Evolutionary conservation across 1,284 basidiomycete genomes (phyloP), one percentile per base, ranked within the genome.

Genomic region (Naganishia sp.): DNA sequence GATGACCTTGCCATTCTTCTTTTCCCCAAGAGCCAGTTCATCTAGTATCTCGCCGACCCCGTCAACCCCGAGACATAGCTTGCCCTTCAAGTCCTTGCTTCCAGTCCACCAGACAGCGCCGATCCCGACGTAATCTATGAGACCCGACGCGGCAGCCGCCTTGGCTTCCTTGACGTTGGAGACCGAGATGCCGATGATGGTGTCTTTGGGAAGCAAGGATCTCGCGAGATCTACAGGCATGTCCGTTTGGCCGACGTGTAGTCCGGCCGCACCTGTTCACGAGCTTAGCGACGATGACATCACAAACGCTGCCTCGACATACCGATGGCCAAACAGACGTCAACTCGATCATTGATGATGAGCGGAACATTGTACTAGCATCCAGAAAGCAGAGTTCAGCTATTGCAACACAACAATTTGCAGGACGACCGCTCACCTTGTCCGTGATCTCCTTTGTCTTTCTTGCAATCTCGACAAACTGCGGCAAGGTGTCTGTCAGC

Each of bases 171-270:
- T 82, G n/a, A 83, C 70, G 11, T 84, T 88, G 71, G 89, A 87
- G 72, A 90, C 90, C 21, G 89, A 90, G 18, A 94, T 83, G 1
- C 94, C 94, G 49, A 98, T 86, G 69, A 96, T 84, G 0, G 88
- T 82, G 21, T 84, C 84, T 0, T 83, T 75, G 0, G 91, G 91
- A 0, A 97, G 82, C 6, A 94, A 81, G 18, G 76, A 75, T 39
- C 90, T 86, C 0, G 90, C 93, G 33, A 87, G 74, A 2, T 81
- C 71, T 1, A 92, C 82, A 2, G 90, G 87, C 83, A 94, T 90
- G 76, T 98, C 94, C 0, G 86, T 86, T 80, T 98, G 94, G 3
- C 94, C 94, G 57, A 98, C 82, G 74, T 98, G 94, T 11, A 97
- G 86, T 6, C 91, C 94, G 56, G 87, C 86, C 1, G 88, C 88